Base-by-base conservation (phyloP, 2,329 filamentous ascomycete genomes). In the Talaromyces verruculosus region DNA sequence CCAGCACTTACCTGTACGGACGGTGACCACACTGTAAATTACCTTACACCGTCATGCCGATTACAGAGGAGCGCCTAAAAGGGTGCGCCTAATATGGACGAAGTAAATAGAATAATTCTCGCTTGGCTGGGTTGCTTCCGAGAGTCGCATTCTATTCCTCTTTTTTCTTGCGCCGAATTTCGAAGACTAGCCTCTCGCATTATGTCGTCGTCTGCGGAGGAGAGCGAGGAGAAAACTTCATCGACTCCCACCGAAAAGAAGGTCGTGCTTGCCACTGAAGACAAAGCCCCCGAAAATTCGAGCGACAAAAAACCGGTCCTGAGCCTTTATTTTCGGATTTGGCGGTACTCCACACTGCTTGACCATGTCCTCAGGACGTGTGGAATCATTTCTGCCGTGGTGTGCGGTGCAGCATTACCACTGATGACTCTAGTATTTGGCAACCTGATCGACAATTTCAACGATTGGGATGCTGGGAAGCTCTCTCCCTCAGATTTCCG, bases 391-490 rank as follows among this genome's bases (percentile, higher is more conserved):
- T 28, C 49, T 30, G 49, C 25, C 17, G 22, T 53, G 11, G 25
- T 33, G 17, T 28, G 25, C 13, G 49, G 49, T 33, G 49, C 30
- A 28, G 49, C 49, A 33, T 33, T 33, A 17, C 49, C 49, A 13
- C 17, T 53, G 13, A 53, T 53, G 49, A 53, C 49, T 33, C 25
- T 53, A 30, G 49, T 53, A 28, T 53, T 53, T 33, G 49, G 49
- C 22, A 28, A 28, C 49, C 30, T 33, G 30, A 33, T 53, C 11
- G 49, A 53, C 17, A 28, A 53, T 28, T 53, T 53, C 30, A 53
- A 33, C 17, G 30, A 33, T 11, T 53, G 22, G 25, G 22, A 33
- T 15, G 22, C 49, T 33, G 49, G 49, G 5, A 33, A 33, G 8
- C 22, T 33, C 17, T 53, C 49, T 53, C 30, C 49, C 11, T 15